Conservation (phyloP, 2,329 filamentous ascomycete species). For the Lecanosticta acicola region DNA sequence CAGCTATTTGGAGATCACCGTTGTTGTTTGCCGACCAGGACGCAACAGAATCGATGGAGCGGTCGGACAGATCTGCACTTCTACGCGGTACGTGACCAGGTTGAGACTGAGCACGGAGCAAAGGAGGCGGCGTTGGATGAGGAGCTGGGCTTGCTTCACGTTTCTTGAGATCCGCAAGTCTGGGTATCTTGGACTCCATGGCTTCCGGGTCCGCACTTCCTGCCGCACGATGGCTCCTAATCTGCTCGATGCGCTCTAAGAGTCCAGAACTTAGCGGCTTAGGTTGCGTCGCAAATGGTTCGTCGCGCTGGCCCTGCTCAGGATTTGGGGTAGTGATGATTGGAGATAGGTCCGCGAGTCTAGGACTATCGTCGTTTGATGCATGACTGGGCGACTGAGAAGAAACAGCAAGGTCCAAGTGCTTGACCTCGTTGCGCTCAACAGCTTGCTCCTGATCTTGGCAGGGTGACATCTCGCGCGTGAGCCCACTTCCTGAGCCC, state of each 20-base stretch:
- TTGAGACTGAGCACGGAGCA: constrained; percentile 49
- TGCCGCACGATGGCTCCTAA: constrained; percentile 27
- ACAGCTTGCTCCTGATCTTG: constrained; percentile 30
- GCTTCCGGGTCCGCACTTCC: constrained; percentile 19
- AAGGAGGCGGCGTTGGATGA: constrained; percentile 41
- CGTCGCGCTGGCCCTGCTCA: constrained; percentile 9
- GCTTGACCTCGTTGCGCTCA: constrained; percentile 52
- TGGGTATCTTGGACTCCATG: constrained; percentile 33
- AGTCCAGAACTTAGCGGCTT: constrained; percentile 34
- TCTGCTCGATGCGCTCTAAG: constrained; percentile 35
- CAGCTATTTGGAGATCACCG: constrained; percentile 30
- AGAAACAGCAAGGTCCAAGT: constrained; percentile 56
- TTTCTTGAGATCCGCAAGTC: constrained; percentile 29
- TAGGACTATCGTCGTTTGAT: neutral
- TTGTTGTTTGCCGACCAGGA: constrained; percentile 19
- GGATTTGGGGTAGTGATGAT: neutral
- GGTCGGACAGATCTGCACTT: constrained; percentile 18
- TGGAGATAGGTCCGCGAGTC: neutral
- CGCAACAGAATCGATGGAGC: constrained; percentile 23
- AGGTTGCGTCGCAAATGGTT: constrained; percentile 29
- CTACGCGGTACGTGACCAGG: constrained; percentile 33
- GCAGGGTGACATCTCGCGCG: constrained; percentile 21
- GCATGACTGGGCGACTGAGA: constrained; percentile 24
- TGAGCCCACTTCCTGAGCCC: constrained; percentile 14
- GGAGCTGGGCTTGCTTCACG: constrained; percentile 31